phyloP scores from a whole-genome alignment of 345 rosid genomes.

The Camelina sativa region DNA sequence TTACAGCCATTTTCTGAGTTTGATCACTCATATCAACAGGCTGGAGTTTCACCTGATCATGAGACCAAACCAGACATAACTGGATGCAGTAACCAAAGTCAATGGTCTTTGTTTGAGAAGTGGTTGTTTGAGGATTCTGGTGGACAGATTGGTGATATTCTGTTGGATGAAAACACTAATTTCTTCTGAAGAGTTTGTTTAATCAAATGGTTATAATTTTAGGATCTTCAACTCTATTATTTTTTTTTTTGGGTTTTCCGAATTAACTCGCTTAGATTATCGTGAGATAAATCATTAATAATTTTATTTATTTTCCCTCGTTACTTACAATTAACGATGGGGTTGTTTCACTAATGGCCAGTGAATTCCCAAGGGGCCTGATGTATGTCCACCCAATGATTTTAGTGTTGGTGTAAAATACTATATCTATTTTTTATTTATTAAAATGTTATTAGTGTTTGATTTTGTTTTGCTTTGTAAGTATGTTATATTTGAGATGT shows the following conservation, averaged over 20 bases:
- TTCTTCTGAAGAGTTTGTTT: slow-evolving; percentile 46
- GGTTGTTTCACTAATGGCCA: slow-evolving; percentile 6
- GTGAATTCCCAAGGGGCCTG: slow-evolving; percentile 11
- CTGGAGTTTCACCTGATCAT: slow-evolving; percentile 54
- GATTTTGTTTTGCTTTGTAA: not conserved
- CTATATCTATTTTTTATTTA: slow-evolving; percentile 6
- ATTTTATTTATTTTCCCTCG: slow-evolving; percentile 27
- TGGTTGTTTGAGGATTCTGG: slow-evolving; percentile 72
- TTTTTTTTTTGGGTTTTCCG: slow-evolving; percentile 2
- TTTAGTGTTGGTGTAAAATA: slow-evolving; percentile 27
- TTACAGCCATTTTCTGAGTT: slow-evolving; percentile 54
- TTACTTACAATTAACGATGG: slow-evolving; percentile 16
- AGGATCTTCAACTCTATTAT: slow-evolving; percentile 21
- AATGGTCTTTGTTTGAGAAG: slow-evolving; percentile 66
- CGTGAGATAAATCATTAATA: slow-evolving; percentile 29
- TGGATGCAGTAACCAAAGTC: slow-evolving; percentile 45
- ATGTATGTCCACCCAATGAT: slow-evolving; percentile 24
- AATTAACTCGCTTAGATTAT: slow-evolving; percentile 34
- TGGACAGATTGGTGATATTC: slow-evolving; percentile 52
- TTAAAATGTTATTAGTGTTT: slow-evolving; percentile 14
- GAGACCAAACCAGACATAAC: slow-evolving; percentile 52
- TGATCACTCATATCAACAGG: slow-evolving; percentile 54
- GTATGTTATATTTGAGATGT: not conserved
- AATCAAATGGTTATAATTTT: slow-evolving; percentile 32
- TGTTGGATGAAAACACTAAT: slow-evolving; percentile 52